Evolutionary conservation across 768 basidiomycete genomes (phyloP).

Genomic region (Filobasidium floriforme): DNA sequence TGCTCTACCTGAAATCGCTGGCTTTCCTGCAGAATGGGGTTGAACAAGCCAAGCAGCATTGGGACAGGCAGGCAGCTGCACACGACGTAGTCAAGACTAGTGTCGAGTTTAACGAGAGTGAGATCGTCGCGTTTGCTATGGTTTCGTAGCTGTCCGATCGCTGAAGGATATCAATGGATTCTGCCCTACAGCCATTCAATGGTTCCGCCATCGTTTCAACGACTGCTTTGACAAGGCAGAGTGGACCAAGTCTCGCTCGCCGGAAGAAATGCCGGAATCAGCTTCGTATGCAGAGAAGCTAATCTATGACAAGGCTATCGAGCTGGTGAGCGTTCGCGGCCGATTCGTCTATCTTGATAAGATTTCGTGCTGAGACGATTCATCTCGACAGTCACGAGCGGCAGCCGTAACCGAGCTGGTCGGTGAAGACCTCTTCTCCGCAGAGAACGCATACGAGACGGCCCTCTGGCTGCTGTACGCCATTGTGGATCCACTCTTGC

Average conservation of each 20-base stretch:
- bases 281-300: constrained; percentile 81
- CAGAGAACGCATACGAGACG: constrained; percentile 90
- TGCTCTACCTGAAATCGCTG: constrained; percentile 51
- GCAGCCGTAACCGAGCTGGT: constrained; percentile 85
- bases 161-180: constrained; percentile 21
- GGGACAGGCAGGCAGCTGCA: constrained; percentile 38
- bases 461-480: constrained; percentile 90
- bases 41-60: constrained; percentile 60
- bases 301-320: constrained; percentile 82
- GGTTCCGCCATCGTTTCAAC: constrained; percentile 90
- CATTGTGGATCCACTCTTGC: constrained; percentile 66
- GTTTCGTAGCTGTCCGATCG: constrained; percentile 19
- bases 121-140: constrained; percentile 44
- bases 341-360: constrained; percentile 1
- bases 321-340: constrained; percentile 56
- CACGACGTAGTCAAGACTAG: constrained; percentile 30
- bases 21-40: constrained; percentile 89
- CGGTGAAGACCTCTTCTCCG: constrained; percentile 68
- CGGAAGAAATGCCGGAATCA: constrained; percentile 64
- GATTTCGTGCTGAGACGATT: background rate
- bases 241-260: constrained; percentile 47
- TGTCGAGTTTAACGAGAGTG: constrained; percentile 52
- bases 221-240: constrained; percentile 90
- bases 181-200: constrained; percentile 50
- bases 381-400: constrained; percentile 67